Base-by-base conservation (phyloP, 192 early-diverging fungal genomes). In the Backusella sp. region DNA sequence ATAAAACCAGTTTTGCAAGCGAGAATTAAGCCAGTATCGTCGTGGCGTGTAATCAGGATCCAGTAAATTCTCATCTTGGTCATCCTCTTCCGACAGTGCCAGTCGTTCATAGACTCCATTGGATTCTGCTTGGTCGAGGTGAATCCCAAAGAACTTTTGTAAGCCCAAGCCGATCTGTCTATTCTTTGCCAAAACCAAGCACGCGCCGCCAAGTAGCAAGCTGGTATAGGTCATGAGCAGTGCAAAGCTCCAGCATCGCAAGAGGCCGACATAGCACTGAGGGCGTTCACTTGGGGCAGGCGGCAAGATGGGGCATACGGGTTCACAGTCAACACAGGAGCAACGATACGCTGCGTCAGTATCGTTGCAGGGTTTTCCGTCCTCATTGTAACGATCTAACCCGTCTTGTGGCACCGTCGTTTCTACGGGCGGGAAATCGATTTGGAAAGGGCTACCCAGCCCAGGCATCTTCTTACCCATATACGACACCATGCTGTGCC, bases 361-460 rank as follows among this genome's bases (percentile, higher is more conserved):
- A 23, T 85, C 87, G 70, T 89, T 89, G 73, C 90, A 91, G 32
- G 85, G 62, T 6, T 30, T 28, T 17, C 76, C 71, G 17, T 77
- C 69, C n/a, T 82, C 65, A 52, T 77, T 36, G 42, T 75, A 73
- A 14, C 72, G 52, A 14, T 39, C 59, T 12, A 81, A 35, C 9
- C 72, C 76, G 19, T 77, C 59, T 15, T 39, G 39, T 14, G 79
- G 75, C 9, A 37, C 44, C 37, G 71, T 74, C 23, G 23, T 62
- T 19, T 79, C 67, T 0, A 83, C 42, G 0, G 68, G 42, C 15
- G 90, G 90, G 75, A 91, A 90, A 35, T 90, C 79, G 56, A 91
- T 91, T 44, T 88, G 89, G 69, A 91, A 90, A 30, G 90, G 90
- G 4, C 88, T 89, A 11, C 90, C 90, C 5, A 89, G 74, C 4